Evolutionary conservation across 495 filamentous ascomycete species (phyloP).

Genomic region (Cryomyces minteri): DNA sequence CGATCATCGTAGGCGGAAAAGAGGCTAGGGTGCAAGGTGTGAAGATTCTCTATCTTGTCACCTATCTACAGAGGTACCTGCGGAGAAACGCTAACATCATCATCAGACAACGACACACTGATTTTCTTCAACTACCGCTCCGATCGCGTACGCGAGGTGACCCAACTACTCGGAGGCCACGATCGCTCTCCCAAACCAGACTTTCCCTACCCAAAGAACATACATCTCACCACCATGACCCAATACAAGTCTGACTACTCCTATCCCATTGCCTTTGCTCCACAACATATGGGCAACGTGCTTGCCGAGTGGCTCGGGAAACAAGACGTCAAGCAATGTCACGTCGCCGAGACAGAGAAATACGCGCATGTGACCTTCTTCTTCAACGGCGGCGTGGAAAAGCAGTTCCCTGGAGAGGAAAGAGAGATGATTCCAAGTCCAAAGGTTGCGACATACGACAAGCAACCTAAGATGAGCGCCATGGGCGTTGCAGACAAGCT

Average conservation of each 20-base stretch:
- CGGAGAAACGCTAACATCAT: constrained; percentile 3
- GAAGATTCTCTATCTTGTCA: constrained; percentile 1
- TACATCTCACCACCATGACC: constrained; percentile 91
- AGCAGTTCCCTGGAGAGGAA: constrained; percentile 79
- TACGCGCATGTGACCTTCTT: constrained; percentile 99
- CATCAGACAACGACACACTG: constrained; percentile 66
- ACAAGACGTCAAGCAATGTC: constrained; percentile 75
- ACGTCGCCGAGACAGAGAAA: constrained; percentile 97
- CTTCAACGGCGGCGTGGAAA: constrained; percentile 98
- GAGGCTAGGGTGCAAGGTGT: constrained; percentile 67
- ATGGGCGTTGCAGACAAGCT: constrained; percentile 74
- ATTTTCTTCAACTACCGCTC: constrained; percentile 99
- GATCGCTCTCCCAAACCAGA: constrained; percentile 81
- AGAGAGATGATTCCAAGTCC: constrained; percentile 59
- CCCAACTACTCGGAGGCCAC: constrained; percentile 77
- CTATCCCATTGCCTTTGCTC: constrained; percentile 84
- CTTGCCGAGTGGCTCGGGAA: constrained; percentile 88
- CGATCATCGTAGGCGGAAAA: constrained; percentile 82
- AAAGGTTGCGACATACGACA: constrained; percentile 87
- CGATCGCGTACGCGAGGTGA: constrained; percentile 91
- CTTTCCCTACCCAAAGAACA: constrained; percentile 86
- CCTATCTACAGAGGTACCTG: not conserved
- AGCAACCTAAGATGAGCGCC: constrained; percentile 92
- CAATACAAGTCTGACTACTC: constrained; percentile 94
- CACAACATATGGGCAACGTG: constrained; percentile 91